Evolutionary conservation across 1,284 basidiomycete genomes (phyloP).

Genomic region (Thecaphora frezii): DNA sequence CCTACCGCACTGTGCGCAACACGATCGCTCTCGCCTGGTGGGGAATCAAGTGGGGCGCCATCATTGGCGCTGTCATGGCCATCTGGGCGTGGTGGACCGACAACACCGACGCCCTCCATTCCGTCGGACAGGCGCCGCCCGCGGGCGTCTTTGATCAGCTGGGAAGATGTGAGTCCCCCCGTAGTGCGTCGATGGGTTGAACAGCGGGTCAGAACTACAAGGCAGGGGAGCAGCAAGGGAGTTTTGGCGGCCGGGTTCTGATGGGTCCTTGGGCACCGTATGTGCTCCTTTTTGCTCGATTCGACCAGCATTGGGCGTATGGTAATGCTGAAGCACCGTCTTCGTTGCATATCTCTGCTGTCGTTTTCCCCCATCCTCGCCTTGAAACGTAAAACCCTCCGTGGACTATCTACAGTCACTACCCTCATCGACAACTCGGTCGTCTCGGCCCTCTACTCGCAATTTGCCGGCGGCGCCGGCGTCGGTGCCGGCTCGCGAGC

Average conservation of each 20-base stretch:
- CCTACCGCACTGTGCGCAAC: constrained; percentile 35
- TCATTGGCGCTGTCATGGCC: constrained; percentile 38
- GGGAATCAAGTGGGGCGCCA: constrained; percentile 47
- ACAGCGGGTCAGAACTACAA: no score
- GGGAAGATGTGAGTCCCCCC: constrained; percentile 6
- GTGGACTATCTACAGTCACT: not conserved
- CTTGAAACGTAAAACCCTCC: no score
- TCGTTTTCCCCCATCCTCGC: no score
- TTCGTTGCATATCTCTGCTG: no score
- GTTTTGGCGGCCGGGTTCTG: no score
- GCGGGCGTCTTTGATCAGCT: constrained; percentile 25
- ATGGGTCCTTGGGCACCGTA: no score
- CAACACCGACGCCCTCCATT: constrained; percentile 27
- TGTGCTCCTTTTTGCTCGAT: no score
- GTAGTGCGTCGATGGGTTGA: no score
- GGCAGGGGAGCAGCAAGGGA: no score
- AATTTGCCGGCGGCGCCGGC: not conserved
- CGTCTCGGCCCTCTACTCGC: not conserved
- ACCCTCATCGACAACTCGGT: not conserved
- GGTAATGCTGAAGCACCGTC: constrained; percentile 1
- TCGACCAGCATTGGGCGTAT: not conserved
- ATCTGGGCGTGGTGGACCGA: constrained; percentile 46
- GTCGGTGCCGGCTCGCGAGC: not conserved
- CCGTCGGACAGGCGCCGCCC: constrained; percentile 18
- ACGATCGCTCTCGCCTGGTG: constrained; percentile 37